Evolutionary conservation across 2,329 filamentous ascomycete species (phyloP), one percentile per base, ranked within the genome.

Genomic region (Trichoderma simmonsii): DNA sequence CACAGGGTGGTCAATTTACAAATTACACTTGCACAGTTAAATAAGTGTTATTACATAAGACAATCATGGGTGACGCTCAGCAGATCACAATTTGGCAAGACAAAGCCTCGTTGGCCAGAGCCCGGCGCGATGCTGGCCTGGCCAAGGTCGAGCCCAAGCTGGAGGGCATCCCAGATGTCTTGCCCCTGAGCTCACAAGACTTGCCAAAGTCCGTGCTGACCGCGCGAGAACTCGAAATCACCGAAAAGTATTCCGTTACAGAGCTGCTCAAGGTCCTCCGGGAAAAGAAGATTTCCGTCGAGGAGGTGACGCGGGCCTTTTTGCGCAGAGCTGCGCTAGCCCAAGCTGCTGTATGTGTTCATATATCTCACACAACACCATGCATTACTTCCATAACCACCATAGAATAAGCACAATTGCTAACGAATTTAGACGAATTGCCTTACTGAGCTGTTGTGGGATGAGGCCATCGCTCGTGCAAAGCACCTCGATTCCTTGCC

Each of bases 361-460:
- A 43, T n/a, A 39, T 39, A 43, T 51, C 11, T 28, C 30, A 14
- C 43, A 9, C 5, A 43, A 30, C 6, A 30, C 3, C 11, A 15
- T 9, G 15, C 48, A 57, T 21, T 21, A 4, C 24, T 43, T 57
- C 9, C 24, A 21, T 36, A 6, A 24, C 11, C 65, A 30, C 26
- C 34, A 15, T 28, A 26, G 26, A 43, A 12, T 15, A 34, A 48
- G 11, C 3, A 11, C 14, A 9, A 3, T 9, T 36, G 4, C 39
- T 62, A 54, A 70, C 28, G 6, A n/a, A 14, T 2, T 3, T 54
- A 79, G 80, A 81, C 78, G 0, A 81, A 81, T 48, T 81, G 80
- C 59, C 65, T 81, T 14, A 78, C 78, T 2, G 79, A 79, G 30
- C 75, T 81, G 4, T 75, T 81, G 69, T 81, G 80, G 79, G 80